Conservation (phyloP, 2,329 filamentous ascomycete species). For the Karstenula rhodostoma region DNA sequence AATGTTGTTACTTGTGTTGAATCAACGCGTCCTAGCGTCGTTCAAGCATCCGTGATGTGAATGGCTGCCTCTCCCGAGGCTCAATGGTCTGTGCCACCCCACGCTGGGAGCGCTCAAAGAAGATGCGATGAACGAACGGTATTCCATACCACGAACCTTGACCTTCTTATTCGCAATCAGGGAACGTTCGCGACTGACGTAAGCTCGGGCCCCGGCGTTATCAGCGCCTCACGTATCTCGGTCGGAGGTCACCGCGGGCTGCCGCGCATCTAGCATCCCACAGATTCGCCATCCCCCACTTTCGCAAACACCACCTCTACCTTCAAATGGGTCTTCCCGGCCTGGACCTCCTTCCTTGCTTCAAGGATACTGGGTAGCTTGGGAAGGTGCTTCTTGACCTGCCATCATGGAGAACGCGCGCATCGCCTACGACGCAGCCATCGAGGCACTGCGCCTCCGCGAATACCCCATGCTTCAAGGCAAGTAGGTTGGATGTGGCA, state of each 20-base stretch:
- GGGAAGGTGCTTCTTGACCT: constrained; percentile 12
- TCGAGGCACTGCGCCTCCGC: constrained; percentile 65
- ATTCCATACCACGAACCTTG: neutral
- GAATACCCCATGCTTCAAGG: constrained; percentile 78
- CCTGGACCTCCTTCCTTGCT: constrained; percentile 15
- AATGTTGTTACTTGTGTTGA: neutral
- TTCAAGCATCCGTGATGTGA: neutral
- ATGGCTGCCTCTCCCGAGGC: neutral
- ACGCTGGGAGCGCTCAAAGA: neutral
- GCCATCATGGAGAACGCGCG: constrained; percentile 38
- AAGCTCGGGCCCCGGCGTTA: neutral
- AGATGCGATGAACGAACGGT: too few relatives aligned
- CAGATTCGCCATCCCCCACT: constrained; percentile 48
- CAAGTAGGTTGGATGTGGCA: constrained; percentile 40
- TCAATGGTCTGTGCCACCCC: constrained; percentile 4
- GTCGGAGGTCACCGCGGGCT: constrained; percentile 37
- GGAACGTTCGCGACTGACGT: neutral
- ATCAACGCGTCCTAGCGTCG: neutral
- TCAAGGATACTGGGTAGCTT: constrained; percentile 36
- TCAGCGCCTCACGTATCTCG: constrained; percentile 13
- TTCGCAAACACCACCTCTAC: constrained; percentile 35
- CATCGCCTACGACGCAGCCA: constrained; percentile 62
- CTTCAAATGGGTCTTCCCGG: constrained; percentile 36
- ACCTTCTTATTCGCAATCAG: neutral
- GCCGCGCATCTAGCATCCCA: constrained; percentile 24